Evolutionary conservation across 371 early-diverging fungal species (phyloP).

Genomic region (Lichtheimia hyalospora): DNA sequence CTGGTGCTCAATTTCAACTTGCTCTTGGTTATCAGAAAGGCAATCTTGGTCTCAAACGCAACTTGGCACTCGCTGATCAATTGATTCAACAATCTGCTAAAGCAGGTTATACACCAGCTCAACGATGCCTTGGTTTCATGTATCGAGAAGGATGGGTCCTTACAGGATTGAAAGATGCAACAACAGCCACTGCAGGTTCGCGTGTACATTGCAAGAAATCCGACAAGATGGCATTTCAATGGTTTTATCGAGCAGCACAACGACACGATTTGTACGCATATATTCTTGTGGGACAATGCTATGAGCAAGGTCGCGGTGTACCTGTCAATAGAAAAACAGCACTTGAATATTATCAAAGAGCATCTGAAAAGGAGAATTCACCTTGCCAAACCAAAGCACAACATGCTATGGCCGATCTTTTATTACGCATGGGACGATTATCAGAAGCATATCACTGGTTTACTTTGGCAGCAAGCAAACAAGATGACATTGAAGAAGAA

Average conservation of each 20-base stretch:
- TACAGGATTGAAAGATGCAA: too few species aligned
- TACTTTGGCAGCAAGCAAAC: slow-evolving; percentile 20
- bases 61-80: slow-evolving; percentile 26
- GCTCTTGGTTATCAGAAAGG: slow-evolving; percentile 39
- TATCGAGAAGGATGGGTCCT: slow-evolving; percentile 28
- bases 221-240: slow-evolving; percentile 54
- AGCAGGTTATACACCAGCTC: slow-evolving; percentile 37
- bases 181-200: slow-evolving; percentile 25
- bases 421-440: slow-evolving; percentile 29
- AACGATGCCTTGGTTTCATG: slow-evolving; percentile 45
- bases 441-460: slow-evolving; percentile 41
- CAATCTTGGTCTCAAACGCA: slow-evolving; percentile 27
- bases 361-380: slow-evolving; percentile 43
- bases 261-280: slow-evolving; percentile 64
- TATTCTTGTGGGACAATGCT: slow-evolving; percentile 69
- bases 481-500: background rate
- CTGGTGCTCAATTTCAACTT: slow-evolving; percentile 33
- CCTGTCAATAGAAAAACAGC: slow-evolving; percentile 45
- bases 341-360: slow-evolving; percentile 66
- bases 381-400: slow-evolving; percentile 48
- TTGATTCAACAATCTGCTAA: slow-evolving; percentile 37
- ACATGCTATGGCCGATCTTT: slow-evolving; percentile 33
- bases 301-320: slow-evolving; percentile 71
- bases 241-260: slow-evolving; percentile 66
- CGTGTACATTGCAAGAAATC: slow-evolving; percentile 46